Conservation (phyloP, 1,284 basidiomycete genomes). For the Moesziomyces parantarcticus region DNA sequence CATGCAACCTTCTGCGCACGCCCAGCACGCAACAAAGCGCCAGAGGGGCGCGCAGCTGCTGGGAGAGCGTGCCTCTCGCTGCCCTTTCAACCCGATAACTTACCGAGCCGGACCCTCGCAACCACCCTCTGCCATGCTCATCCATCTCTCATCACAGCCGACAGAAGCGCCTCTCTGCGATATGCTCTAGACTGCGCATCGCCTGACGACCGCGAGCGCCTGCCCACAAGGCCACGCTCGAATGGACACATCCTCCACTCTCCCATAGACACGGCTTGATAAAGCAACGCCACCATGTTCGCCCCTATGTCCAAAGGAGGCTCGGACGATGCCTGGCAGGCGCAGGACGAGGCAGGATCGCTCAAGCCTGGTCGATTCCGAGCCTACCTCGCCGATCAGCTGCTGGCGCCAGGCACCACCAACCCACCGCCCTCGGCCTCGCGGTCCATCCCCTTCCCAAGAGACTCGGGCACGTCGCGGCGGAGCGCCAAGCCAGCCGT, state of each 20-base stretch:
- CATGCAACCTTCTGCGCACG: neutral
- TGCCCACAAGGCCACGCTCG: neutral
- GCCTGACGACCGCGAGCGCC: neutral
- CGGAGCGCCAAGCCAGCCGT: constrained; percentile 7
- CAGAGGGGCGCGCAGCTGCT: too few species aligned
- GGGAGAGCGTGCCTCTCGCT: too few species aligned
- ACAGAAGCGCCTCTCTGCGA: neutral
- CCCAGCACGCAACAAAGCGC: neutral
- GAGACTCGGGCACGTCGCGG: constrained; percentile 13
- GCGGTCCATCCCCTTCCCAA: constrained; percentile 32
- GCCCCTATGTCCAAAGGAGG: constrained; percentile 51
- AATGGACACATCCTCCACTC: neutral
- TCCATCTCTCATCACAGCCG: neutral
- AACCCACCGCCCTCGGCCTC: constrained; percentile 9
- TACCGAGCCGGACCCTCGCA: neutral
- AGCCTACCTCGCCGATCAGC: constrained; percentile 48
- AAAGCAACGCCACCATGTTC: constrained; percentile 29
- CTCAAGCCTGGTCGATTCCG: constrained; percentile 51
- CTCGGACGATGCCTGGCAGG: constrained; percentile 49
- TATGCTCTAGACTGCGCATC: neutral
- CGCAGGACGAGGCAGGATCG: constrained; percentile 46
- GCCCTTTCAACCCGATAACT: neutral
- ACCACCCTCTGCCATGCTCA: neutral
- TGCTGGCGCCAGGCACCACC: constrained; percentile 6
- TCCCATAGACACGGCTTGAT: neutral